Evolutionary conservation across 208 protist genomes (phyloP), one percentile per base, ranked within the genome.

Genomic region (Wallacemonas collosoma): DNA sequence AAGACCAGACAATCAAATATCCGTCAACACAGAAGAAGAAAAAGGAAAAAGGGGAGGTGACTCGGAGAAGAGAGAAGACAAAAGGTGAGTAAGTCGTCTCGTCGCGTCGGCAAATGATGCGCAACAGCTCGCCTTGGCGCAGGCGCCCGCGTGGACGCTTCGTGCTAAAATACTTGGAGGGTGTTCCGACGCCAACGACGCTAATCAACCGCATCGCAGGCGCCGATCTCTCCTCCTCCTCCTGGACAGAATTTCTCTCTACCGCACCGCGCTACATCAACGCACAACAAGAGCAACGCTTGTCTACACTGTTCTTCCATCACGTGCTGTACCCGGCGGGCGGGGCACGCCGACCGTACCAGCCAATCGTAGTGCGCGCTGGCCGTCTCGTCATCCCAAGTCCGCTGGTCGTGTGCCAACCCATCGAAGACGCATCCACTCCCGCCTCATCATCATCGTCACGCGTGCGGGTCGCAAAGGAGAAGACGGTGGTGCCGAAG

Each of bases 141-240:
- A 80, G 75, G 40, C 75, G 80, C 0, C 72, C 72, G 15, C 78
- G 81, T 2, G 76, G 53, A 1, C 73, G 73, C 3, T 79, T 89
- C 62, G 88, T 95, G 47, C 74, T 84, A 15, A 93, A 91, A 72
- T 95, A 89, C 58, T 78, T 93, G 9, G 87, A 95, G 62, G 90
- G 88, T 7, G 82, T 92, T 26, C 88, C 90, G 1, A 70, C 72
- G 1, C 82, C 86, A 4, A 67, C 58, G 2, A 87, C 67, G 50
- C 81, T 95, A 36, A 63, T 95, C 41, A 88, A 95, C 72, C 84
- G 92, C 73, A 75, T 95, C 57, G 88, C 87, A 41, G 90, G 90
- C 6, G 90, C 90, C 51, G 79, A 95, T 72, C 72, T 93, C 43
- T 76, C 62, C 50, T 80, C 82, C 6, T 73, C 78, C 9, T 51